phyloP scores from a whole-genome alignment of 805 yeast genomes.

The Candida peoriensis region DNA sequence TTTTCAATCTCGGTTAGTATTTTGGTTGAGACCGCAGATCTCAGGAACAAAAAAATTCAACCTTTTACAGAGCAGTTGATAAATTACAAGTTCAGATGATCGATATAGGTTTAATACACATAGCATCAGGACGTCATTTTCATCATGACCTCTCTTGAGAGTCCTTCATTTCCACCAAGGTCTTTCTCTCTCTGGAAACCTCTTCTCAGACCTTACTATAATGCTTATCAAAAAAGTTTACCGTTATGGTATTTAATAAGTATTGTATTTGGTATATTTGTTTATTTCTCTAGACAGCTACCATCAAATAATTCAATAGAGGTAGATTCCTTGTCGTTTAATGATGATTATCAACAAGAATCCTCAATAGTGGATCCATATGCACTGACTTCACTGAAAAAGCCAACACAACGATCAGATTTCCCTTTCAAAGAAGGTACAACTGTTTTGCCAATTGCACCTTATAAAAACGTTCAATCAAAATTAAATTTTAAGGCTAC shows the following conservation, averaged over 20 bases:
- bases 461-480: slow-evolving; percentile 31
- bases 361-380: slow-evolving; percentile 14
- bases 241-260: slow-evolving; percentile 19
- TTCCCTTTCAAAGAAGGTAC: slow-evolving; percentile 29
- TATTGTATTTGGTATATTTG: slow-evolving; percentile 17
- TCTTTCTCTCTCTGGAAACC: too few species aligned
- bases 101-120: too few species aligned
- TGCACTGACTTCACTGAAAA: slow-evolving; percentile 13
- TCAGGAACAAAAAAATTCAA: too few species aligned
- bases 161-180: too few species aligned
- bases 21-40: too few species aligned
- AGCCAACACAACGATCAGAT: slow-evolving; percentile 16
- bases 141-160: too few species aligned
- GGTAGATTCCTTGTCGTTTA: slow-evolving; percentile 11
- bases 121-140: too few species aligned
- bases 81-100: too few species aligned
- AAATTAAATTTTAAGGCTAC: slow-evolving; percentile 32
- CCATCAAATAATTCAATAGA: slow-evolving; percentile 10
- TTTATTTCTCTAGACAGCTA: slow-evolving; percentile 10
- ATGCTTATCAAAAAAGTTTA: slow-evolving; percentile 9
- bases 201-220: too few species aligned
- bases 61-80: too few species aligned
- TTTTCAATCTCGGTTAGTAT: too few species aligned
- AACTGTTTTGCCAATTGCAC: slow-evolving; percentile 33
- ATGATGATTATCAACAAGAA: slow-evolving; percentile 16